phyloP scores from a whole-genome alignment of 2,329 filamentous ascomycete genomes.

The Acarospora socialis region DNA sequence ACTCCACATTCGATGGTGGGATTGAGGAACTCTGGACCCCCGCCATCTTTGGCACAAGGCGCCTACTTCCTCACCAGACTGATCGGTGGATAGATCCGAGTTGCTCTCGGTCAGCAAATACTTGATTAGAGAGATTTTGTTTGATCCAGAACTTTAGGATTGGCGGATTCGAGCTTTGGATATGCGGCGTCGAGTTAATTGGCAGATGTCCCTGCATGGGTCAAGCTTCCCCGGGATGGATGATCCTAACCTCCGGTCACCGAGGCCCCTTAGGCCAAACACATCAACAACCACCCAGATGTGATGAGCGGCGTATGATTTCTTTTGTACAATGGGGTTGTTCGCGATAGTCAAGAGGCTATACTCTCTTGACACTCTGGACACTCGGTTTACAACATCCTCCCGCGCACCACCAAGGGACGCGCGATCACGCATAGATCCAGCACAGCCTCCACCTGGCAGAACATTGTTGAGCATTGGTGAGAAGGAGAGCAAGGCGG shows the following conservation, averaged over 20 bases:
- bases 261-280: no score
- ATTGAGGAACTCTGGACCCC: conserved; percentile 8
- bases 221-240: no score
- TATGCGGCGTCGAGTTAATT: no score
- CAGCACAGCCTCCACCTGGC: conserved; percentile 15
- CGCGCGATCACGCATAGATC: conserved; percentile 29
- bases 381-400: conserved; percentile 58
- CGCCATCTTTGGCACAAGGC: conserved; percentile 1
- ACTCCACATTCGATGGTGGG: conserved; percentile 10
- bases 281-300: no score
- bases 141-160: no score
- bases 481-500: conserved; percentile 20
- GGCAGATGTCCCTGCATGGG: conserved; percentile 10
- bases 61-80: conserved; percentile 1
- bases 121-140: no score
- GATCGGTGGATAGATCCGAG: conserved; percentile 7
- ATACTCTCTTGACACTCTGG: conserved; percentile 53
- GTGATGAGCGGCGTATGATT: no score
- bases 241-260: no score
- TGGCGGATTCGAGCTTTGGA: no score
- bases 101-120: no score
- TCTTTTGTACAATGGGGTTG: no score
- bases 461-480: conserved; percentile 17
- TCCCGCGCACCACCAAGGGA: conserved; percentile 54
- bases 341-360: conserved; percentile 40